Evolutionary conservation across 176 grass and related monocot species (phyloP), one percentile per base, ranked within the genome.

Genomic region (Oryza rufipogon): DNA sequence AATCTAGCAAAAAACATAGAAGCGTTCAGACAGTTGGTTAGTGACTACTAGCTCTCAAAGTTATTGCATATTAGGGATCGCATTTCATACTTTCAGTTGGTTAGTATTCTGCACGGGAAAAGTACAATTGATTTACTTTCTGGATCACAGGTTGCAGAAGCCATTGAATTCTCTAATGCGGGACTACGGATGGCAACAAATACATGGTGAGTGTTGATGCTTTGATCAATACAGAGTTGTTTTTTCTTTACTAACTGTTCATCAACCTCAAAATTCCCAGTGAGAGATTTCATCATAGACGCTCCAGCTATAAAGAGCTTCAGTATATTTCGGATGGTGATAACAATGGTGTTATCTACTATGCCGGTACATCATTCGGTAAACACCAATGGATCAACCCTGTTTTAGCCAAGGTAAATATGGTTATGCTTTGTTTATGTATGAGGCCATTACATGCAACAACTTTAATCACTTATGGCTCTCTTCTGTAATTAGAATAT

Each of bases 331-430:
- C 87, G 83, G 96, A 95, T 78, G 93, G 96, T 44, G 96, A 98
- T 80, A 93, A 85, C 56, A 98, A 95, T 54, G 96, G 93, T 68
- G 91, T 95, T 54, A 83, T 98, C 63, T 95, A 98, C 80, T 95
- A 93, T 91, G 82, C 96, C 52, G 96, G 93, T 49, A 95, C 93
- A 7, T 98, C 96, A 74, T 98, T 92, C 19, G 93, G 93, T 58
- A 87, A 89, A 73, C 96, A 98, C 84, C 87, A 90, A 61, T 98
- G 96, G 96, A 94, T 98, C 64, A 98, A 98, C 88, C 96, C 96
- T 92, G 91, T 98, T 85, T 81, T 98, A 84, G 70, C 89, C 71
- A 95, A 89, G 96, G 96, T 95, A 84, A 91, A 79, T 33, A 79
- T 33, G 19, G 76, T 64, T 19, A 45, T 48, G 13, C 9, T 68